Percentiles rank a stretch among this genome's conserved stretches.
Conservation (phyloP, 2,329 filamentous ascomycete genomes). For the Neophaeococcomyces mojaviensis region DNA sequence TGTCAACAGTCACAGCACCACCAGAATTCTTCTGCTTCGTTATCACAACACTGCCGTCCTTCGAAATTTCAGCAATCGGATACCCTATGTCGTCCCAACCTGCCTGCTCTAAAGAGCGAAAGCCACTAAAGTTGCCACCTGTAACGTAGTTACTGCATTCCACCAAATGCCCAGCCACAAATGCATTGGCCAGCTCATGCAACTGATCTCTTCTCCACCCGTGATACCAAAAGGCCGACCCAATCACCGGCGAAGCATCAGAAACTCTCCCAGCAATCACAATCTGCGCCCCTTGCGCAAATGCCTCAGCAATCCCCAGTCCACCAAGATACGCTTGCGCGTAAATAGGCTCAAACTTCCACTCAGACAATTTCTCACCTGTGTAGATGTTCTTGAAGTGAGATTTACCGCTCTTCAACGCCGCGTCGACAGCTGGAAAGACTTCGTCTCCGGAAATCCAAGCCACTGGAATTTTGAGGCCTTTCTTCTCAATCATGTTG, state of each 20-base stretch:
- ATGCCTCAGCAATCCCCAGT: slow-evolving; percentile 32
- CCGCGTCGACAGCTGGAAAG: slow-evolving; percentile 27
- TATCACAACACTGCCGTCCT: slow-evolving; percentile 35
- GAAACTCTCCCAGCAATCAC: slow-evolving; percentile 39
- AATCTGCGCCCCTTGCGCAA: slow-evolving; percentile 37
- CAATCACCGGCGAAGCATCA: slow-evolving; percentile 39
- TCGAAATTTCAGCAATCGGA: slow-evolving; percentile 40
- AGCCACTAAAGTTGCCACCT: slow-evolving; percentile 39
- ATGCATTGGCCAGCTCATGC: slow-evolving; percentile 34
- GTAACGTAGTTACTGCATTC: slow-evolving; percentile 38
- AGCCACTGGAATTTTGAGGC: slow-evolving; percentile 39
- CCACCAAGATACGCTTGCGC: slow-evolving; percentile 33
- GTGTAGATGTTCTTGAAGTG: slow-evolving; percentile 36
- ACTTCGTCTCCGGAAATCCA: slow-evolving; percentile 44
- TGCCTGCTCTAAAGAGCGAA: slow-evolving; percentile 31
- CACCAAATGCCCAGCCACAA: slow-evolving; percentile 33
- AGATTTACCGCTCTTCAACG: slow-evolving; percentile 27
- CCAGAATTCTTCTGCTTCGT: slow-evolving; percentile 37
- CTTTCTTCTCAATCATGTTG: slow-evolving; percentile 31
- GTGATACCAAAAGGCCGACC: slow-evolving; percentile 37
- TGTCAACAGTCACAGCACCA: slow-evolving; percentile 42
- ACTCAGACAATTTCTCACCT: slow-evolving; percentile 28
- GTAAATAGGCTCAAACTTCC: slow-evolving; percentile 31
- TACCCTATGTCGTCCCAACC: slow-evolving; percentile 41
- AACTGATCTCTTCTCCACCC: slow-evolving; percentile 33